Percentiles rank a stretch among this genome's conserved stretches.
These are phyloP conservation scores for Phlebiopsis gigantea DNA, from an alignment of 768 basidiomycete genomes.

Conservation along the genomic window DNA sequence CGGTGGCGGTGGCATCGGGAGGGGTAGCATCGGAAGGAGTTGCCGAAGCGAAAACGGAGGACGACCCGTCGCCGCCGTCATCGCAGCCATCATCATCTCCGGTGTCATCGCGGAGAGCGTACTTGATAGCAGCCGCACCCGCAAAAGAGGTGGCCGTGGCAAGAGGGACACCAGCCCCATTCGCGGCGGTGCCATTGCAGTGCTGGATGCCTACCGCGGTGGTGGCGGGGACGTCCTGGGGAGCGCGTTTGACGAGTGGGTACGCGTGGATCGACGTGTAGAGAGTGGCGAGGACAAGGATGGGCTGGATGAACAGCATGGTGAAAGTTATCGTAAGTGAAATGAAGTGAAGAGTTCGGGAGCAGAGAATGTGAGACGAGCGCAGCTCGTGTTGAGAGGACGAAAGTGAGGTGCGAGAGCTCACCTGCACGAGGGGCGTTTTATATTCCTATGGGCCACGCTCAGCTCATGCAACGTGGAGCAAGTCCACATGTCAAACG, in stretches of 20 bases:
- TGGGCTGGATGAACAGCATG: slow-evolving; percentile 26
- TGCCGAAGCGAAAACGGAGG: neutral
- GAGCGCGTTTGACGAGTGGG: slow-evolving; percentile 41
- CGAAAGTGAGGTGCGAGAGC: neutral
- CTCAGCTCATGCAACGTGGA: neutral
- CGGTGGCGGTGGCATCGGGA: neutral
- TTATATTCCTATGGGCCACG: neutral
- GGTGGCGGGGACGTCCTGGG: slow-evolving; percentile 42
- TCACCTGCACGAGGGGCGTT: neutral
- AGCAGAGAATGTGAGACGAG: slow-evolving; percentile 5
- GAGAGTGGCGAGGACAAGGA: slow-evolving; percentile 27
- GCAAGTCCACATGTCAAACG: neutral
- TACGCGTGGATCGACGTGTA: slow-evolving; percentile 23
- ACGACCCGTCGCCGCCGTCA: neutral
- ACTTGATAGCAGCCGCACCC: neutral
- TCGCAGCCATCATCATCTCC: neutral
- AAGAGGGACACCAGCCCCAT: neutral
- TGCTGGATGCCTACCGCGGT: slow-evolving; percentile 52
- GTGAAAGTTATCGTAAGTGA: neutral
- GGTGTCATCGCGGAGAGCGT: neutral
- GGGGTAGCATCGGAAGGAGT: neutral
- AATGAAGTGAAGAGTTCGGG: neutral
- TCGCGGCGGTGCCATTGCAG: slow-evolving; percentile 49
- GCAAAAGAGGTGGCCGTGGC: neutral
- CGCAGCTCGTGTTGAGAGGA: neutral